Percentiles rank a stretch among this genome's conserved stretches.
phyloP scores from a whole-genome alignment of 208 protist genomes.

The Crithidia thermophila region DNA sequence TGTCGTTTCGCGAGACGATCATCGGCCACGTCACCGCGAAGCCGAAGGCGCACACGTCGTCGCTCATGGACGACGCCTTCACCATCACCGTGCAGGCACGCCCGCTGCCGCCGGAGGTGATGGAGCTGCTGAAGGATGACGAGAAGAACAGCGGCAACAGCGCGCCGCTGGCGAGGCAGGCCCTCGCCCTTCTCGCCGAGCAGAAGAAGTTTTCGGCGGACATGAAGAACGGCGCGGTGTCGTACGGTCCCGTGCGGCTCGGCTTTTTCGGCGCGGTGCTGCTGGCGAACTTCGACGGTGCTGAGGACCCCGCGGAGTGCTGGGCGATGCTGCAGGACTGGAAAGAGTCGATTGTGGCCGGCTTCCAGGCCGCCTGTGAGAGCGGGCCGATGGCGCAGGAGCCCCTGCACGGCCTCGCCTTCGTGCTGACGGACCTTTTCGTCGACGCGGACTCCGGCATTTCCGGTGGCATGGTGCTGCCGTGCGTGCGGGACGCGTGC shows the following conservation, averaged over 20 bases:
- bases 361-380: constrained; percentile 95
- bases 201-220: constrained; percentile 68
- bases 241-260: constrained; percentile 64
- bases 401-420: constrained; percentile 94
- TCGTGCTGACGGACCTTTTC: constrained; percentile 75
- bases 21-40: constrained; percentile 58
- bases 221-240: constrained; percentile 50
- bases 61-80: constrained; percentile 70
- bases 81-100: constrained; percentile 74
- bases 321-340: constrained; percentile 51
- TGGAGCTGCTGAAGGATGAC: constrained; percentile 78
- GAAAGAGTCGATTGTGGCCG: constrained; percentile 90
- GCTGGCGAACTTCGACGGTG: constrained; percentile 66
- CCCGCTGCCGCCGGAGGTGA: constrained; percentile 68
- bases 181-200: constrained; percentile 36
- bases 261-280: constrained; percentile 79
- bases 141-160: constrained; percentile 69
- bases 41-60: constrained; percentile 70
- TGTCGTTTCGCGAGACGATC: constrained; percentile 90
- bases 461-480: constrained; percentile 93
- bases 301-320: constrained; percentile 24
- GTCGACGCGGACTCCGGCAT: constrained; percentile 52
- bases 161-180: constrained; percentile 37
- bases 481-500: constrained; percentile 94
- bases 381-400: constrained; percentile 98